Evolutionary conservation across 306 rosid genomes (phyloP).

Genomic region (Trichosanthes truncata): DNA sequence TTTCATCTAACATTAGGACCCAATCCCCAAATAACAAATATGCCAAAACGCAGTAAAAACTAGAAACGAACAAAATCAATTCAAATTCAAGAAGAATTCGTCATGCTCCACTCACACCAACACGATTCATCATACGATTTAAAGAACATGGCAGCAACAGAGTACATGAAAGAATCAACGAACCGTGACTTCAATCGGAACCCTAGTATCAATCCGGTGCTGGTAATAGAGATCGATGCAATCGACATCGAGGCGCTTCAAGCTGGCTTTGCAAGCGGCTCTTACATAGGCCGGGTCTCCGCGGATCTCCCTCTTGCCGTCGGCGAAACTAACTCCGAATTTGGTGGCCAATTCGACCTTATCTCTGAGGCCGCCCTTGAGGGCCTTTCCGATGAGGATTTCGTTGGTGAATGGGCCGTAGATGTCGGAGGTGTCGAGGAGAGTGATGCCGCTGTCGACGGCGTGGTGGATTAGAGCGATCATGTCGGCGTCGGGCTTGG

Average conservation of each 20-base stretch:
- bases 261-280: slow-evolving; percentile 42
- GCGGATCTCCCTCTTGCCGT: slow-evolving; percentile 21
- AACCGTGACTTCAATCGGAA: slow-evolving; percentile 55
- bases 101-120: no score
- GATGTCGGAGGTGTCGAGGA: slow-evolving; percentile 58
- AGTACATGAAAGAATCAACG: neutral
- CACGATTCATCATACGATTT: neutral
- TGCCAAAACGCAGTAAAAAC: neutral
- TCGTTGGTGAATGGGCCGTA: slow-evolving; percentile 62
- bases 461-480: slow-evolving; percentile 58
- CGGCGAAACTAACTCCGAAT: slow-evolving; percentile 13
- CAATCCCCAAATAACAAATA: neutral
- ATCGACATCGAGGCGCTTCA: slow-evolving; percentile 35
- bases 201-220: slow-evolving; percentile 33
- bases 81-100: neutral
- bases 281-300: slow-evolving; percentile 60
- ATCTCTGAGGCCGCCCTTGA: slow-evolving; percentile 28
- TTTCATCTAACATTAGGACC: neutral
- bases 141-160: neutral
- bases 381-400: slow-evolving; percentile 19
- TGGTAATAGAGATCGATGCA: slow-evolving; percentile 51
- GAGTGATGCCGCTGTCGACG: slow-evolving; percentile 41
- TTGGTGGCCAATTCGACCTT: slow-evolving; percentile 40
- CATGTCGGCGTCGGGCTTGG: slow-evolving; percentile 7
- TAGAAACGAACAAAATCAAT: neutral